These are phyloP conservation scores for Chenopodium album DNA, from an alignment of 148 eudicot species.

Conservation along the genomic window DNA sequence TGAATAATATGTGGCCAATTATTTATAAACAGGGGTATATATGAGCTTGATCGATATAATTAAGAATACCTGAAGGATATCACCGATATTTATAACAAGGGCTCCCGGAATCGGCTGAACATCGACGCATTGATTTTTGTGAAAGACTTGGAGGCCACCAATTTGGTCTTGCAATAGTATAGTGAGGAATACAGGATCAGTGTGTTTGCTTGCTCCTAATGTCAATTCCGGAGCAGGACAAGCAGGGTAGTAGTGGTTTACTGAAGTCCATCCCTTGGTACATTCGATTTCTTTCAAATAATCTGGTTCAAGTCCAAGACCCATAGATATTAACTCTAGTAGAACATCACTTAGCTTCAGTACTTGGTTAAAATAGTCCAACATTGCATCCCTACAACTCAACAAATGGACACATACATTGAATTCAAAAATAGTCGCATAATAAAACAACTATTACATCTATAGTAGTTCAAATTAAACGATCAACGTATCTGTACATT, in stretches of 20 bases:
- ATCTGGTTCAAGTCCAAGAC: constrained; percentile 34
- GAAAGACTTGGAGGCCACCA: constrained; percentile 50
- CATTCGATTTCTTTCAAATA: constrained; percentile 31
- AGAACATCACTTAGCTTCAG: constrained; percentile 18
- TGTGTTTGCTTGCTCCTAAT: constrained; percentile 39
- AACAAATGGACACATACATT: not conserved
- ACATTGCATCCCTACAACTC: constrained; percentile 15
- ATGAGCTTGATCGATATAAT: too few relatives aligned
- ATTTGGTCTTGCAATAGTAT: constrained; percentile 41
- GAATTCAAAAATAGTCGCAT: not conserved
- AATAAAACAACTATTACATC: too few relatives aligned
- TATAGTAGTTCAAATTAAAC: too few relatives aligned
- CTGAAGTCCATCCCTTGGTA: constrained; percentile 14
- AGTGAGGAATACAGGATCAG: constrained; percentile 36
- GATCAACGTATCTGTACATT: too few relatives aligned
- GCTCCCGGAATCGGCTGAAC: constrained; percentile 40
- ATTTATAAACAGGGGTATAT: too few relatives aligned
- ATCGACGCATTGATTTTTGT: constrained; percentile 44
- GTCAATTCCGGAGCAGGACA: constrained; percentile 55
- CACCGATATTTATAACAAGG: constrained; percentile 43
- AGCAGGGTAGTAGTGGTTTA: constrained; percentile 45
- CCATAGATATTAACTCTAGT: constrained; percentile 36
- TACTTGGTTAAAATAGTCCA: constrained; percentile 2
- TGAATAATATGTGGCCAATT: too few relatives aligned
- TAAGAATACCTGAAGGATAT: constrained; percentile 36